Evolutionary conservation across 192 early-diverging fungal genomes (phyloP), one percentile per base, ranked within the genome.

Genomic region (Spizellomyces punctatus): DNA sequence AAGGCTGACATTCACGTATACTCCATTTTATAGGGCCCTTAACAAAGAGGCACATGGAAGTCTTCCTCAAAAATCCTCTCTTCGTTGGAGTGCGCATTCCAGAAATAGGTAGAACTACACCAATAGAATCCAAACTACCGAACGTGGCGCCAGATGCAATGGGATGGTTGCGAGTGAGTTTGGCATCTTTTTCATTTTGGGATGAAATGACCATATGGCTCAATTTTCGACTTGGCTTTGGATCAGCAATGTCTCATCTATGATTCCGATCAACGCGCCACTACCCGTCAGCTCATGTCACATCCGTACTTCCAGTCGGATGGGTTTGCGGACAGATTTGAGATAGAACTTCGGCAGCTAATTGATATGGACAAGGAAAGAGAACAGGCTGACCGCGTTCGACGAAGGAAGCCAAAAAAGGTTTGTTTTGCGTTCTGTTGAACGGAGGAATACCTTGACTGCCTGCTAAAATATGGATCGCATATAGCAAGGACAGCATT

Each of bases 71-170:
- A 59, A 89, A 89, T 55, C 83, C 87, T 17, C 62, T 89, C 55
- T 89, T 89, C 74, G 87, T 87, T 1, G 87, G 84, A 43, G 81
- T 87, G 9, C 75, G 80, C 17, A 84, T 89, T 17, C 87, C 85
- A 42, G 84, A 87, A 59, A 71, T 88, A 22, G 78, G 81, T 14
- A 88, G 86, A 66, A 63, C 81, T 22, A 85, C 85, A 12, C 84
- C 86, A 10, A 69, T 89, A 55, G 83, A 85, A 72, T 71, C 69
- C 43, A 84, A 83, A 55, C 58, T 88, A 41, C 77, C 82, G 6
- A 76, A 83, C 66, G 75, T 88, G 21, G 83, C 85, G 19, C 64
- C 69, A 3, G 75, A 81, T 52, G 86, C 87, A 14, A 83, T 89
- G 83, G 46, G 73, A 36, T 89, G 79, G 82, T 73, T 88, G 16